A percentile compares a stretch with the other conserved stretches of the same genome.
phyloP scores from a whole-genome alignment of 2,329 filamentous ascomycete species.

The Pestalotiopsis sp. region DNA sequence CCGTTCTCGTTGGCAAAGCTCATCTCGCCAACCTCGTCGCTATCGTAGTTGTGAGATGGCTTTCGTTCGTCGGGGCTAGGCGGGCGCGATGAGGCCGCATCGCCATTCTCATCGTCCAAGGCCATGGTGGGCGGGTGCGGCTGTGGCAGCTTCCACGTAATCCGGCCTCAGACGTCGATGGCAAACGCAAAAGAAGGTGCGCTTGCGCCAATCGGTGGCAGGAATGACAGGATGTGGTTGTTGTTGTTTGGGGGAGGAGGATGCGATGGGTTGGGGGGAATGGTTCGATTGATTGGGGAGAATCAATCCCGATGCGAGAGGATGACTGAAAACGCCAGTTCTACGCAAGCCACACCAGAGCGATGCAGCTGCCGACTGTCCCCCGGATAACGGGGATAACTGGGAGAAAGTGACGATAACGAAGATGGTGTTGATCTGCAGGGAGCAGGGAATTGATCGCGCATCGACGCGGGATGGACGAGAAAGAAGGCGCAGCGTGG shows the following conservation, averaged over 20 bases:
- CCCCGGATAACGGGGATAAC: no score
- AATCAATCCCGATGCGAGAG: neutral
- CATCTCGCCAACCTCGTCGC: constrained; percentile 17
- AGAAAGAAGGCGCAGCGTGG: neutral
- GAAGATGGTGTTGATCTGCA: neutral
- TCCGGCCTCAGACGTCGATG: neutral
- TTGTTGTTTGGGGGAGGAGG: neutral
- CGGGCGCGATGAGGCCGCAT: constrained; percentile 14
- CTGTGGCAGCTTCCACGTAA: neutral
- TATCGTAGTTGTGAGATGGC: constrained; percentile 13
- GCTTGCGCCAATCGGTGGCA: neutral
- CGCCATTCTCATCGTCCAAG: constrained; percentile 14
- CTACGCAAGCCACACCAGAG: neutral
- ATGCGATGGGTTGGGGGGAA: neutral
- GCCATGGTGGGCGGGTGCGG: constrained; percentile 7
- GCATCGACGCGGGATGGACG: neutral
- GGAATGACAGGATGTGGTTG: neutral
- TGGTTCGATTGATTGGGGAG: neutral
- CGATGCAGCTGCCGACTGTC: neutral
- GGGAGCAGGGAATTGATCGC: neutral
- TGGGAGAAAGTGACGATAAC: neutral
- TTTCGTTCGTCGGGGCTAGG: constrained; percentile 11
- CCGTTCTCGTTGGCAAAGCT: constrained; percentile 24
- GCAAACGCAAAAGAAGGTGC: neutral
- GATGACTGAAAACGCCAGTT: neutral